Base-by-base conservation (phyloP, 1,284 basidiomycete genomes). In the Gomphus sp. region DNA sequence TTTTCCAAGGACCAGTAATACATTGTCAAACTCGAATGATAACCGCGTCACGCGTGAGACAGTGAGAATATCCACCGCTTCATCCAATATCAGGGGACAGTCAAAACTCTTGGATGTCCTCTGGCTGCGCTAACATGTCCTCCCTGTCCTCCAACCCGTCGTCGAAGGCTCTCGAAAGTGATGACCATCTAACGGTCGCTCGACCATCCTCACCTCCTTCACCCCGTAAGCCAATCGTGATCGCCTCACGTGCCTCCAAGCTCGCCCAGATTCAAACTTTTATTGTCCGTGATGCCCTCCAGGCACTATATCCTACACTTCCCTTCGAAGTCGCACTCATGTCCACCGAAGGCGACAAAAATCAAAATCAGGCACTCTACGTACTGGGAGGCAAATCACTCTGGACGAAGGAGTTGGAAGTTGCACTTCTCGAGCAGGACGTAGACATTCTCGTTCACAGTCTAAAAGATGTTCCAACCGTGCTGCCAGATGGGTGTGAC, bases 361-460 rank as follows among this genome's bases (percentile, higher is more conserved):
- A 98, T 68, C 87, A 94, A 71, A 86, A 82, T 0, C 84, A 89
- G 63, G 86, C 90, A 5, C 75, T 91, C 16, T 90, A 89, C 69
- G 74, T 88, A 22, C 73, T 91, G n/a, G 89, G 86, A 62, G 91
- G 91, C 14, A 93, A 95, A 71, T 85, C 89, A 0, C 75, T 98
- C 16, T 98, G 95, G 95, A 98, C 95, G 34, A 90, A 92, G 69
- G 95, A 98, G 69, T 84, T 98, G 61, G 95, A 98, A 70, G 87
- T 89, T 22, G 85, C 89, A 28, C 76, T 98, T 56, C 76, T 81
- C 49, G 78, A 84, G 45, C 77, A 80, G 18, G 74, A 78, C 11
- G 90, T 97, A 56, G 97, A 99, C 70, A 86, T 98, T 76, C 85
- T 99, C 66, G 87, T 99, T 22, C 97, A 99, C 73, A 87, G 83